These are phyloP conservation scores for Citeromyces matritensis DNA, from an alignment of 805 yeast species.

Conservation along the genomic window DNA sequence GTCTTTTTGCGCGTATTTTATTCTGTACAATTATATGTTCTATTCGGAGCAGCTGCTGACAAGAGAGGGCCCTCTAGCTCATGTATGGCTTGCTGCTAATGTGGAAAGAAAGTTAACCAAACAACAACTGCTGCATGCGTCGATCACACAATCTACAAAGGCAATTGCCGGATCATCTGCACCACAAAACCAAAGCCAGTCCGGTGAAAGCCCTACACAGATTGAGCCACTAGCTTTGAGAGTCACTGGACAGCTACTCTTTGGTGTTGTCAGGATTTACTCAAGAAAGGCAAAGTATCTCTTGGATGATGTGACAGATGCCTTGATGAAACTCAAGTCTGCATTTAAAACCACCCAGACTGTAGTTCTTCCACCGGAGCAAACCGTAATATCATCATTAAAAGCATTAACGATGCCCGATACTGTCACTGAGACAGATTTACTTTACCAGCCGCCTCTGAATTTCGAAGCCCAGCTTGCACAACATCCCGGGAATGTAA, in stretches of 20 bases:
- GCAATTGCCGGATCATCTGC: slow-evolving; percentile 38
- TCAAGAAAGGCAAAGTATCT: slow-evolving; percentile 74
- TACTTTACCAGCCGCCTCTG: slow-evolving; percentile 51
- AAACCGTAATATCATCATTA: slow-evolving; percentile 46
- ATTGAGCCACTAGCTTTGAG: slow-evolving; percentile 59
- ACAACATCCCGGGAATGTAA: slow-evolving; percentile 4
- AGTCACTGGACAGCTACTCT: slow-evolving; percentile 70
- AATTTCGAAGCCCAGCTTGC: slow-evolving; percentile 17
- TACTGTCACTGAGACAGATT: slow-evolving; percentile 66
- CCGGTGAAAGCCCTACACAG: slow-evolving; percentile 4
- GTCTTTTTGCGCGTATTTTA: too few relatives aligned
- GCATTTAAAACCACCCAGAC: slow-evolving; percentile 36
- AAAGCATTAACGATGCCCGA: slow-evolving; percentile 53
- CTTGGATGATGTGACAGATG: slow-evolving; percentile 72
- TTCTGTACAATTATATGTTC: slow-evolving; percentile 17
- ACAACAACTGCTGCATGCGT: slow-evolving; percentile 56
- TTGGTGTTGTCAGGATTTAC: slow-evolving; percentile 80
- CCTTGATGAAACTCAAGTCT: slow-evolving; percentile 53
- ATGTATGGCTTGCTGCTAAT: slow-evolving; percentile 88
- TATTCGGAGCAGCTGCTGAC: slow-evolving; percentile 37
- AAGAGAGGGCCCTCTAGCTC: slow-evolving; percentile 74
- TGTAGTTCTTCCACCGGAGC: slow-evolving; percentile 42
- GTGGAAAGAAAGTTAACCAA: slow-evolving; percentile 66
- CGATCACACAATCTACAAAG: slow-evolving; percentile 49
- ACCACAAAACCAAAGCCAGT: slow-evolving; percentile 3